Evolutionary conservation across 768 basidiomycete genomes (phyloP).

Genomic region (Phanerochaete carnosa): DNA sequence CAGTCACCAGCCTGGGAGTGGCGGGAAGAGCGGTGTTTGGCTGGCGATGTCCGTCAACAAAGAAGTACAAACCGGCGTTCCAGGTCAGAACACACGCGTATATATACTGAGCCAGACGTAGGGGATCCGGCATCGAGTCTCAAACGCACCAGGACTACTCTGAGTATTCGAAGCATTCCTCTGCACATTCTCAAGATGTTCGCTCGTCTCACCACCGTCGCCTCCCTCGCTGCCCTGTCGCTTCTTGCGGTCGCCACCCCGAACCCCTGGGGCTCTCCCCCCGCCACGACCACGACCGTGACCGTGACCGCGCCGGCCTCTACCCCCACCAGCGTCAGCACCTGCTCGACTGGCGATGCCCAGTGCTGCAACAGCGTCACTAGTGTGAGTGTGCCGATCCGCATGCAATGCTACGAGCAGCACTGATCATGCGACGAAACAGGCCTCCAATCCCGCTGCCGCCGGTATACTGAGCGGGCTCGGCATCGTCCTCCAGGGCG

Average conservation of each 20-base stretch:
- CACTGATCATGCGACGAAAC: neutral
- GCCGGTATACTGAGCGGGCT: neutral
- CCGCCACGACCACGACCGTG: too few relatives aligned
- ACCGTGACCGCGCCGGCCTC: neutral
- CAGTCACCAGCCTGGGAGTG: neutral
- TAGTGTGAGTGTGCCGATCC: too few relatives aligned
- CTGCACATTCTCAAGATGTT: slow-evolving; percentile 12
- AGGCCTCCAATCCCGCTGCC: neutral
- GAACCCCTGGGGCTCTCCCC: neutral
- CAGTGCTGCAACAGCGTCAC: slow-evolving; percentile 10
- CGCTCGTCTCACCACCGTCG: slow-evolving; percentile 9
- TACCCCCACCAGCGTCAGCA: neutral
- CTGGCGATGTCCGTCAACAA: neutral
- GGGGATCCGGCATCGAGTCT: neutral
- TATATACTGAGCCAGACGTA: neutral
- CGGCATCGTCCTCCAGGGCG: slow-evolving; percentile 6
- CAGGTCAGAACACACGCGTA: neutral
- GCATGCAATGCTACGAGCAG: too few relatives aligned
- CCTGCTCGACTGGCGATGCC: slow-evolving; percentile 8
- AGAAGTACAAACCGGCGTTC: neutral
- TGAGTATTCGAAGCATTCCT: neutral
- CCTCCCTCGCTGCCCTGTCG: neutral
- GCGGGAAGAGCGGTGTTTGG: neutral
- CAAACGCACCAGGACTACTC: neutral
- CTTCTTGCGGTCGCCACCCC: slow-evolving; percentile 13